phyloP scores from a whole-genome alignment of 805 yeast species.

The Metschnikowia lunata region DNA sequence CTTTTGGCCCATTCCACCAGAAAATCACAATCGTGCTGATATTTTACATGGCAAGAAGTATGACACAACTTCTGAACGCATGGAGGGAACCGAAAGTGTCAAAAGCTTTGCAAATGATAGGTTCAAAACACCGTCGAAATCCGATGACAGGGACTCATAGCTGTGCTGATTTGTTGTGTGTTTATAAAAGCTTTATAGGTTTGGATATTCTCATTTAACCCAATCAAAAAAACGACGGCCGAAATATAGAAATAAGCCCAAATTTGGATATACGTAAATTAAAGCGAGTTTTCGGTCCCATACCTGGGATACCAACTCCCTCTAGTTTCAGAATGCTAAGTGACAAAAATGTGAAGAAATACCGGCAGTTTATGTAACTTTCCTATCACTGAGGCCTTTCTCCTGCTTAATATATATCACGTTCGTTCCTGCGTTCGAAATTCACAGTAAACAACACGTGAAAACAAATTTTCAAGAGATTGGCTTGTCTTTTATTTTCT shows the following conservation, averaged over 20 bases:
- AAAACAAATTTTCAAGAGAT: too few relatives aligned
- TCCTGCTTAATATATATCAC: too few relatives aligned
- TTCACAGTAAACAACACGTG: too few relatives aligned
- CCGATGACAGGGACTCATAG: conserved; percentile 22
- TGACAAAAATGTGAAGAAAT: too few relatives aligned
- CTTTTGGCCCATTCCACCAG: conserved; percentile 20
- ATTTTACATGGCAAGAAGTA: conserved; percentile 18
- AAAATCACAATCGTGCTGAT: conserved; percentile 26
- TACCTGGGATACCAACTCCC: conserved; percentile 11
- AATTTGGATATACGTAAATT: conserved; percentile 26
- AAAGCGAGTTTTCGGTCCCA: conserved; percentile 25
- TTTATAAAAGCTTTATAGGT: conserved; percentile 21
- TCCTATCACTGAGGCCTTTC: too few relatives aligned
- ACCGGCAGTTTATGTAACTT: too few relatives aligned
- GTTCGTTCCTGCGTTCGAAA: too few relatives aligned
- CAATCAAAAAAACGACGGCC: conserved; percentile 25
- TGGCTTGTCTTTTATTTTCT: too few relatives aligned
- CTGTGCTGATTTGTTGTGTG: conserved; percentile 28
- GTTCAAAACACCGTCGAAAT: conserved; percentile 30
- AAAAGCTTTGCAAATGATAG: conserved; percentile 24
- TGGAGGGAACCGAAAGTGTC: conserved; percentile 27
- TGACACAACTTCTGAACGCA: conserved; percentile 17
- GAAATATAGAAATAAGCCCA: conserved; percentile 32
- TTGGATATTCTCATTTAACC: conserved; percentile 17
- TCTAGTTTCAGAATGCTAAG: too few relatives aligned